Evolutionary conservation across 306 rosid species (phyloP).

Genomic region (Luffa acutangula): DNA sequence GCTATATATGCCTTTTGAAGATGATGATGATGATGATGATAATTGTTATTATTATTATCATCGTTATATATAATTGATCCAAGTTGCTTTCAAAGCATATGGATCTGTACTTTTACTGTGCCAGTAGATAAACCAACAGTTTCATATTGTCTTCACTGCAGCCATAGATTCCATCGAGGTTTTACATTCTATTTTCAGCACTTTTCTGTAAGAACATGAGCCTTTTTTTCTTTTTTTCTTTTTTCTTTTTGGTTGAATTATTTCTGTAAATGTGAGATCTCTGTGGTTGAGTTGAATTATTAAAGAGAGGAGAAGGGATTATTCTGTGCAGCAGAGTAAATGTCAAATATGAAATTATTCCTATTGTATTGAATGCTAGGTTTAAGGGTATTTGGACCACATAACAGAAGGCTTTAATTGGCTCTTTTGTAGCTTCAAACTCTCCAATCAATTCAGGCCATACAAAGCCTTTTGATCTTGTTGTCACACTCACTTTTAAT

Average conservation of each 20-base stretch:
- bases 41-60: background rate
- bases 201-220: background rate
- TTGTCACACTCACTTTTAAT: background rate
- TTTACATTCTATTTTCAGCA: background rate
- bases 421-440: background rate
- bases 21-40: background rate
- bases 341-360: background rate
- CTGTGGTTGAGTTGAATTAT: background rate
- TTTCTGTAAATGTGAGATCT: background rate
- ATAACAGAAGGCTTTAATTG: background rate
- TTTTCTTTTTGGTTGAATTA: background rate
- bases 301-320: background rate
- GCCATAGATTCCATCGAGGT: constrained; percentile 6
- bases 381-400: background rate
- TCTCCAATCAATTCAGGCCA: constrained; percentile 1
- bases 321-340: background rate
- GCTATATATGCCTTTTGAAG: background rate
- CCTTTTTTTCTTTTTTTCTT: background rate
- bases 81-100: background rate
- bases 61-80: background rate
- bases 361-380: background rate
- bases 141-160: background rate
- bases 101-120: constrained; percentile 9
- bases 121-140: constrained; percentile 9
- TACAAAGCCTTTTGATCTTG: background rate